Evolutionary conservation across 2,329 filamentous ascomycete species (phyloP).

Genomic region (Conoideocrella luteorostrata): DNA sequence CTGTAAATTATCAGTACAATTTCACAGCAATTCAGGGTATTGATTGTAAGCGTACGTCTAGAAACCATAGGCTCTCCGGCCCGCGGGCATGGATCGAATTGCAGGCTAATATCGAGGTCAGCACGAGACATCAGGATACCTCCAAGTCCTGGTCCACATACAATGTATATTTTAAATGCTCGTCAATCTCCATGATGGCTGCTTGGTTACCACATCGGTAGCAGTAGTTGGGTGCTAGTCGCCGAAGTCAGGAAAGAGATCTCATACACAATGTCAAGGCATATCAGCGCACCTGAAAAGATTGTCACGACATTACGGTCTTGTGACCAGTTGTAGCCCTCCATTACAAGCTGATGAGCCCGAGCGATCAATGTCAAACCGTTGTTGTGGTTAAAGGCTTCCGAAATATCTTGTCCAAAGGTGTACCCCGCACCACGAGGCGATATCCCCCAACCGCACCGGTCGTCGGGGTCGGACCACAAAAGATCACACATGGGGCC

Average conservation of each 20-base stretch:
- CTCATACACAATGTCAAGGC: not conserved
- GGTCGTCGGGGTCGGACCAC: conserved; percentile 97
- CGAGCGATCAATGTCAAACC: conserved; percentile 90
- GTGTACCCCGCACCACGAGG: conserved; percentile 92
- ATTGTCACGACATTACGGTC: conserved; percentile 98
- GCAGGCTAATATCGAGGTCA: conserved; percentile 59
- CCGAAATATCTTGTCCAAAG: conserved; percentile 93
- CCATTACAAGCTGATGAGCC: conserved; percentile 98
- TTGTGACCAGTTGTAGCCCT: conserved; percentile 99
- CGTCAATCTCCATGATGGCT: conserved; percentile 99
- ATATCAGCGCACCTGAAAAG: conserved; percentile 68
- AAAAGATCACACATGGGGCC: conserved; percentile 97
- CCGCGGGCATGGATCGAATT: conserved; percentile 97
- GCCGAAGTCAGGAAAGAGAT: not conserved
- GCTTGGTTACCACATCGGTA: conserved; percentile 99
- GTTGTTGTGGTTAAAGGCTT: conserved; percentile 99
- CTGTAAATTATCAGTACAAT: conserved; percentile 29
- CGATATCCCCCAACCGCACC: conserved; percentile 93
- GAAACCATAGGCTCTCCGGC: conserved; percentile 99
- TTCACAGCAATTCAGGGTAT: not conserved
- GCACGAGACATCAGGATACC: conserved; percentile 5
- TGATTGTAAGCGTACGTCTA: conserved; percentile 53
- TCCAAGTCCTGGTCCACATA: conserved; percentile 43
- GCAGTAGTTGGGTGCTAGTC: conserved; percentile 80
- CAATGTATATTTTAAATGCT: conserved; percentile 99